Conservation (phyloP, 345 rosid genomes). For the Eutrema yunnanense region DNA sequence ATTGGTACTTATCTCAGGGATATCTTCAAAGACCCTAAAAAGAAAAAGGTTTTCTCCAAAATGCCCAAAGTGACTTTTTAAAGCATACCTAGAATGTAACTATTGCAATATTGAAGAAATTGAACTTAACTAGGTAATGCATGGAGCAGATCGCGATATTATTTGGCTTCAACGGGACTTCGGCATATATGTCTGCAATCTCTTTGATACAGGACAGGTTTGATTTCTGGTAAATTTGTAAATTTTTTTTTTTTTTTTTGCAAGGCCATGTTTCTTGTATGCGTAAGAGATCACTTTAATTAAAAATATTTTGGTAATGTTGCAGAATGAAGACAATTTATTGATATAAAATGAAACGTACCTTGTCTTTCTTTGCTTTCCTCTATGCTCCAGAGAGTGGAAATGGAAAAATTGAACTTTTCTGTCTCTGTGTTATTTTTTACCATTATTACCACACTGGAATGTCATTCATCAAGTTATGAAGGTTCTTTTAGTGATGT, state of each 20-base stretch:
- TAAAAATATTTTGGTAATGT: neutral
- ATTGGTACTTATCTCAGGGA: slow-evolving; percentile 86
- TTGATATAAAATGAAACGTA: neutral
- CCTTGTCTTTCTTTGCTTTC: neutral
- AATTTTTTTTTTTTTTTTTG: neutral
- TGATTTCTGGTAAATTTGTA: slow-evolving; percentile 6
- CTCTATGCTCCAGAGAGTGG: neutral
- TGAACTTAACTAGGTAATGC: slow-evolving; percentile 68
- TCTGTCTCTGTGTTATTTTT: neutral
- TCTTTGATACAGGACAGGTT: slow-evolving; percentile 99
- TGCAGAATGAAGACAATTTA: neutral
- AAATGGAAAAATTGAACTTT: neutral
- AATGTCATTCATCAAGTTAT: neutral
- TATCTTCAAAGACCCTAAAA: slow-evolving; percentile 78
- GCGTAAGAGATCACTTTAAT: neutral
- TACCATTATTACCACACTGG: neutral
- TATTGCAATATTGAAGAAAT: slow-evolving; percentile 25
- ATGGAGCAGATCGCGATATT: slow-evolving; percentile 96
- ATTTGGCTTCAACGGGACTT: slow-evolving; percentile 97
- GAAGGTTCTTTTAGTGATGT: neutral
- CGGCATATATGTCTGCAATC: slow-evolving; percentile 91
- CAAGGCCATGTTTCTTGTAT: neutral
- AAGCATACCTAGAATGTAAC: neutral
- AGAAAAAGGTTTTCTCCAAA: slow-evolving; percentile 64
- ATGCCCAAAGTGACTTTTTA: neutral